A percentile compares a stretch with the other conserved stretches of the same genome.
Conservation (phyloP, 1,284 basidiomycete genomes). For the Moesziomyces sp. region DNA sequence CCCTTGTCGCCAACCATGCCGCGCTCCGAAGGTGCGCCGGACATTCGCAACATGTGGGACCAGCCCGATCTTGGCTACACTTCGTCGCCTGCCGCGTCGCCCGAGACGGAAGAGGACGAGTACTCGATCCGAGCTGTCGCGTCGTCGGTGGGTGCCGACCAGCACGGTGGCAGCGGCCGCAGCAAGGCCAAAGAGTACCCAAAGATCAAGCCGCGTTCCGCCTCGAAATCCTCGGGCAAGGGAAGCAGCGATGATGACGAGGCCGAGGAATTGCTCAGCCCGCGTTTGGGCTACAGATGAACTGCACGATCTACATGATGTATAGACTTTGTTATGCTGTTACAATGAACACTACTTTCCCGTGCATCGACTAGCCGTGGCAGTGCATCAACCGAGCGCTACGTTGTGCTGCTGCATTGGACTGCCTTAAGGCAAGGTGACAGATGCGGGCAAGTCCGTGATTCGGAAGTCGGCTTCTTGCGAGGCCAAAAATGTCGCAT, state of each 20-base stretch:
- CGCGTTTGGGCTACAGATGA: slow-evolving; percentile 24
- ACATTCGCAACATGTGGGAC: slow-evolving; percentile 38
- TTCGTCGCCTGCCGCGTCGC: slow-evolving; percentile 22
- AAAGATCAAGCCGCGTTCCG: slow-evolving; percentile 32
- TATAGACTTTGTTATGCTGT: slow-evolving; percentile 9
- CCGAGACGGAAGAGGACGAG: slow-evolving; percentile 31
- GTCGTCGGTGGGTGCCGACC: slow-evolving; percentile 5
- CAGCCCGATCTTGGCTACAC: slow-evolving; percentile 20
- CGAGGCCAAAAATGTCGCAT: background rate
- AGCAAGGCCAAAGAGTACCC: slow-evolving; percentile 29
- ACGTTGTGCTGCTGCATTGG: no score
- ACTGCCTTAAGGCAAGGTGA: no score
- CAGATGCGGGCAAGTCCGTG: no score
- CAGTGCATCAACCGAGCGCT: no score
- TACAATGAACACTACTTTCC: slow-evolving; percentile 7
- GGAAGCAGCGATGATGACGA: slow-evolving; percentile 34
- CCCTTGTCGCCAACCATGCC: slow-evolving; percentile 36
- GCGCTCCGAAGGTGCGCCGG: slow-evolving; percentile 12
- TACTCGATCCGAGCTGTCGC: slow-evolving; percentile 40
- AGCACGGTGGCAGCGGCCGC: slow-evolving; percentile 5
- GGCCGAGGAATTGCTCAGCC: slow-evolving; percentile 43
- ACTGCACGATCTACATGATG: background rate
- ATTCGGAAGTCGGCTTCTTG: background rate
- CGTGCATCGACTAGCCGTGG: background rate
- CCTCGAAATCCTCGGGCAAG: slow-evolving; percentile 11